Evolutionary conservation across 257 asterid genomes (phyloP).

Genomic region (Solanum neorickii): DNA sequence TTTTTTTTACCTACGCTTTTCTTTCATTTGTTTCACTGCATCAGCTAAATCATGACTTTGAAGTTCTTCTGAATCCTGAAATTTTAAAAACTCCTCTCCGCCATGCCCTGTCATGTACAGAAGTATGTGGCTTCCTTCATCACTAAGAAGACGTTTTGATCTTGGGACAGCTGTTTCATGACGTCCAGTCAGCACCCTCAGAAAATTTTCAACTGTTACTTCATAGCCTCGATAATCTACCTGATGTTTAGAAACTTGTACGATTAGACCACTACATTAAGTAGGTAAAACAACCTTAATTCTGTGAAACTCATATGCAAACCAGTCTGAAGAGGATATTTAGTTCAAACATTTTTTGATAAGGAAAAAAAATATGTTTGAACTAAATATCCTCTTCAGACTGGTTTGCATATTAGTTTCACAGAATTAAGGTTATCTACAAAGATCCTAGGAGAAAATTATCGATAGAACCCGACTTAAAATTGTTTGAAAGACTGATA

Average conservation of each 20-base stretch:
- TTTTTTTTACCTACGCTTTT: conserved; percentile 61
- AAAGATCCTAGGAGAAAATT: not conserved
- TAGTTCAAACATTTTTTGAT: not conserved
- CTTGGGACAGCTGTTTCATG: conserved; percentile 92
- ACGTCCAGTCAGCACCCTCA: conserved; percentile 85
- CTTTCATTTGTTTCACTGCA: conserved; percentile 98
- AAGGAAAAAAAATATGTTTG: not conserved
- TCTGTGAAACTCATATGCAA: not conserved
- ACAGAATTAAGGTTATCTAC: not conserved
- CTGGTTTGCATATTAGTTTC: not conserved
- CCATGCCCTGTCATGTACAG: conserved; percentile 99
- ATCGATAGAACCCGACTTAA: not conserved
- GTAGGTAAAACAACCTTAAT: not conserved
- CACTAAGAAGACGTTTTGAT: conserved; percentile 94
- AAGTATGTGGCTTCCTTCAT: conserved; percentile 96
- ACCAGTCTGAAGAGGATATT: not conserved
- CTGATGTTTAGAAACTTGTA: conserved; percentile 30
- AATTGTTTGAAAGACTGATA: not conserved
- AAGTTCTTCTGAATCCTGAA: conserved; percentile 97
- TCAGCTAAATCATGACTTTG: conserved; percentile 98
- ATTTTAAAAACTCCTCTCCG: conserved; percentile 95
- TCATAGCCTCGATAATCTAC: conserved; percentile 98
- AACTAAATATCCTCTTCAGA: not conserved
- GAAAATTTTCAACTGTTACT: conserved; percentile 85
- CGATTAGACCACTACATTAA: conserved; percentile 6